Evolutionary conservation across 1,139 yeast genomes (phyloP).

Genomic region (Debaryomyces robertsiae): DNA sequence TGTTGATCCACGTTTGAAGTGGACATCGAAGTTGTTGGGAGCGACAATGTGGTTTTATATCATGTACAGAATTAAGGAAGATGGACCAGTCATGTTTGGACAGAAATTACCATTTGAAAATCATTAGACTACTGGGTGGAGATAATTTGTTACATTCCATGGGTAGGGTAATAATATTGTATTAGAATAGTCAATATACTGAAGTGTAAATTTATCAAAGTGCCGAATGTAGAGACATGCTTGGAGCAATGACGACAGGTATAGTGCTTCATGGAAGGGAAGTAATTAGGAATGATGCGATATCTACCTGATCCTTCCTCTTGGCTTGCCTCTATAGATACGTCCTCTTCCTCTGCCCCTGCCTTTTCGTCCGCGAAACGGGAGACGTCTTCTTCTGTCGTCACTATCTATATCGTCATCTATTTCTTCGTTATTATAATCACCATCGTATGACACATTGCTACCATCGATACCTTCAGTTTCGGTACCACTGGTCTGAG

Average conservation of each 20-base stretch:
- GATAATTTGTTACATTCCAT: too few species aligned
- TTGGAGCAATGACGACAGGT: neutral
- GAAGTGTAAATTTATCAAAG: neutral
- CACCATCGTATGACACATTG: constrained; percentile 9
- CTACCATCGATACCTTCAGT: constrained; percentile 3
- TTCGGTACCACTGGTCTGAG: constrained; percentile 1
- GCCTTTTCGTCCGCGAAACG: constrained; percentile 13
- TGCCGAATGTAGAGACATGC: neutral
- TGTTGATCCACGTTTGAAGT: constrained; percentile 54
- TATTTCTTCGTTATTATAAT: constrained; percentile 10
- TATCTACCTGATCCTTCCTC: constrained; percentile 16
- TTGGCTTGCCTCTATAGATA: constrained; percentile 14
- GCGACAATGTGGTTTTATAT: constrained; percentile 91
- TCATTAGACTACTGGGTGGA: constrained; percentile 22
- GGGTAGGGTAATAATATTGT: too few species aligned
- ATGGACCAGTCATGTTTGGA: constrained; percentile 61
- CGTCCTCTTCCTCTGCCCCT: constrained; percentile 15
- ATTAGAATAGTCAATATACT: constrained; percentile 8
- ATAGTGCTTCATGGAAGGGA: neutral
- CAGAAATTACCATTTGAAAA: constrained; percentile 47
- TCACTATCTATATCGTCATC: constrained; percentile 15
- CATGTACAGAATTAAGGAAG: constrained; percentile 75
- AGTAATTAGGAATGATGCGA: neutral
- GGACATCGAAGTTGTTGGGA: constrained; percentile 67
- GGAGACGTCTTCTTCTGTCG: constrained; percentile 4